Percentiles rank a stretch among this genome's conserved stretches.
phyloP scores from a whole-genome alignment of 2,329 filamentous ascomycete species.

The Beauveria brongniartii region DNA sequence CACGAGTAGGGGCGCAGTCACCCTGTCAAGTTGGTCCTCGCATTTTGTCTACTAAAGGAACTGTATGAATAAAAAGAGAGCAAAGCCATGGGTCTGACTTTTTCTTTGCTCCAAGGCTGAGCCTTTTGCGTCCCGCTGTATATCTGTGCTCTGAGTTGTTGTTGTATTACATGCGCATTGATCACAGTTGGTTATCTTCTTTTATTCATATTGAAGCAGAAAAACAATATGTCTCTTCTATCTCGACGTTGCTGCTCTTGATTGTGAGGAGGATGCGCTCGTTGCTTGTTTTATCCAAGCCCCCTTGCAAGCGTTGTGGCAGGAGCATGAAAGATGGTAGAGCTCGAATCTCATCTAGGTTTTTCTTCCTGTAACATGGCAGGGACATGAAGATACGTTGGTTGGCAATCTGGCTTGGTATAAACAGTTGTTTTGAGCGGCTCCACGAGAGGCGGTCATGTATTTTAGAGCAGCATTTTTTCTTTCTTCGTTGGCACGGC shows the following conservation, averaged over 20 bases:
- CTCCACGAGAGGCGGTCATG: not conserved
- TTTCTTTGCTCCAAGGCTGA: not conserved
- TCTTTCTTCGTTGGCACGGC: not conserved
- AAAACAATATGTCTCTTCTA: not conserved
- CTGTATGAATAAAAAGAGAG: not conserved
- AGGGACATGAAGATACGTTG: not conserved
- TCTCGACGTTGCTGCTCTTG: not conserved
- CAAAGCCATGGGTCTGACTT: not conserved
- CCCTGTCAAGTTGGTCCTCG: not conserved
- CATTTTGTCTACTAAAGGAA: conserved; percentile 11
- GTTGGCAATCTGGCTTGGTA: not conserved
- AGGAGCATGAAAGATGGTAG: not conserved
- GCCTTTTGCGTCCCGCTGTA: conserved; percentile 9
- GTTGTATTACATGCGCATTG: conserved; percentile 12
- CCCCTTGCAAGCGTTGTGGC: not conserved
- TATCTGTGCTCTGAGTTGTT: conserved; percentile 12
- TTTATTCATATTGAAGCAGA: not conserved
- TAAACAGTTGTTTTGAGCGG: not conserved
- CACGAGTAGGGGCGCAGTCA: conserved; percentile 20
- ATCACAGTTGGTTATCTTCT: conserved; percentile 11
- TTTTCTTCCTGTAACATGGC: conserved; percentile 14
- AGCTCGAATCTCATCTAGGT: not conserved
- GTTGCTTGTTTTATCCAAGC: not conserved
- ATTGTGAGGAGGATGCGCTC: not conserved
- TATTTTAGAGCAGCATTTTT: conserved; percentile 1